A percentile compares a stretch with the other conserved stretches of the same genome.
phyloP scores from a whole-genome alignment of 768 basidiomycete species.

The Lenzites betulinus region DNA sequence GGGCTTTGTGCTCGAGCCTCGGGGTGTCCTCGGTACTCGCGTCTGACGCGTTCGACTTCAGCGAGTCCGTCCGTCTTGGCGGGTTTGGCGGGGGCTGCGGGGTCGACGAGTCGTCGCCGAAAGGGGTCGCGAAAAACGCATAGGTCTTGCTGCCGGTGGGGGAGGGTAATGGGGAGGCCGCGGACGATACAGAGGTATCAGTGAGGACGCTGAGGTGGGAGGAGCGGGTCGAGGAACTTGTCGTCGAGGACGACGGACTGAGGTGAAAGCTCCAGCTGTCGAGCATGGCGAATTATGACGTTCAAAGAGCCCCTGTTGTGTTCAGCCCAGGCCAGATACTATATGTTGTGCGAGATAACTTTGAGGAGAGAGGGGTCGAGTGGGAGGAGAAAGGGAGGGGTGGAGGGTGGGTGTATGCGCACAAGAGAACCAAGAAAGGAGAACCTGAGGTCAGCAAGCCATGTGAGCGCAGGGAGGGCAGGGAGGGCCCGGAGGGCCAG shows the following conservation, averaged over 20 bases:
- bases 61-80: conserved; percentile 10
- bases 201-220: conserved; percentile 31
- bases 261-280: conserved; percentile 28
- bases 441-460: neutral
- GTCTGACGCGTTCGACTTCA: conserved; percentile 18
- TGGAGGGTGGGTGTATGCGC: conserved; percentile 4
- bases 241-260: conserved; percentile 24
- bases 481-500: neutral
- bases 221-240: conserved; percentile 25
- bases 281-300: conserved; percentile 19
- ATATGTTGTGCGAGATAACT: neutral
- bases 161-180: conserved; percentile 26
- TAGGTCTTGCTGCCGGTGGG: conserved; percentile 34
- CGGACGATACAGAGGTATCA: conserved; percentile 21
- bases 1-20: conserved; percentile 21
- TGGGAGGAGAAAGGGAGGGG: neutral
- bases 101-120: conserved; percentile 51
- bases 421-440: neutral
- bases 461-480: neutral
- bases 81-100: conserved; percentile 41
- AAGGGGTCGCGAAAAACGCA: conserved; percentile 38
- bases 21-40: conserved; percentile 25
- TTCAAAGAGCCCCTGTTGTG: neutral
- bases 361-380: neutral
- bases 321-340: neutral